phyloP scores from a whole-genome alignment of 2,329 filamentous ascomycete genomes.

The Fusarium sp. region DNA sequence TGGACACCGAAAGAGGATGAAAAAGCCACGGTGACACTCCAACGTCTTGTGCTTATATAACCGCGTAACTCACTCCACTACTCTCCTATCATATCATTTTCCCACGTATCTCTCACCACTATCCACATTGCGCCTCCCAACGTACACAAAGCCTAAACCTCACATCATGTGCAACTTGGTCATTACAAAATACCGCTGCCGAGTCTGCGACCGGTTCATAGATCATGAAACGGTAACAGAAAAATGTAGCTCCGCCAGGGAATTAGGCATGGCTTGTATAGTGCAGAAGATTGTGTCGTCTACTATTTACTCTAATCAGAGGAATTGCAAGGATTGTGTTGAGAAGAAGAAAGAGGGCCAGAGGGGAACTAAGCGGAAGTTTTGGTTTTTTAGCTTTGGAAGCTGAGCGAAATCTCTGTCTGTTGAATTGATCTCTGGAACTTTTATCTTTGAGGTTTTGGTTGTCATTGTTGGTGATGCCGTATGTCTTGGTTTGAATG shows the following conservation, averaged over 20 bases:
- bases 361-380: background rate
- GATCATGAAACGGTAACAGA: background rate
- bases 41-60: background rate
- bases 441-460: background rate
- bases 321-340: background rate
- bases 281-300: background rate
- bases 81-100: background rate
- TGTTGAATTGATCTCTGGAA: no score
- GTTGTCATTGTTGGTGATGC: no score
- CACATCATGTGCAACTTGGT: slow-evolving; percentile 6
- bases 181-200: slow-evolving; percentile 7
- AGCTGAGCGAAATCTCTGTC: no score
- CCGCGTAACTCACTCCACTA: background rate
- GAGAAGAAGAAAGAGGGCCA: background rate
- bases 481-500: background rate
- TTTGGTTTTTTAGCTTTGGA: background rate
- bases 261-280: background rate
- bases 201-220: background rate
- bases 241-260: background rate
- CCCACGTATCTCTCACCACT: background rate
- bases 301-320: background rate
- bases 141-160: background rate
- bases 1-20: background rate
- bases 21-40: background rate
- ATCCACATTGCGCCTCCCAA: no score